phyloP scores from a whole-genome alignment of 2,329 filamentous ascomycete genomes.

The Claviceps sp. region DNA sequence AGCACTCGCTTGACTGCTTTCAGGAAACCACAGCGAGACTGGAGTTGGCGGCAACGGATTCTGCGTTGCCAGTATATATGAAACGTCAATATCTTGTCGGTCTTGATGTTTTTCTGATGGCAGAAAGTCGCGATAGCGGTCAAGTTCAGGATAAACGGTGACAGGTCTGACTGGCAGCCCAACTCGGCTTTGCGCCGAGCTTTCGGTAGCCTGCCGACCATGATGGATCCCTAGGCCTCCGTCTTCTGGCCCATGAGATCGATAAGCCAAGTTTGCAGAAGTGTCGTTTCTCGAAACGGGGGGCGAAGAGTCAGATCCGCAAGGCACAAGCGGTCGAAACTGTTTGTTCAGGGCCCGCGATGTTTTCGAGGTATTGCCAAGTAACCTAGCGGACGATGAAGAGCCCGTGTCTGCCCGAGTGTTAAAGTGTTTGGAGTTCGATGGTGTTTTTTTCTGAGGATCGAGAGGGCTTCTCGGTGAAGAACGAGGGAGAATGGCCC shows the following conservation, averaged over 20 bases:
- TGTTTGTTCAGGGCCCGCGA: background rate
- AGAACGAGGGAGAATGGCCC: conserved; percentile 14
- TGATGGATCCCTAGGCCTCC: conserved; percentile 20
- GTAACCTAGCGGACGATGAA: conserved; percentile 20
- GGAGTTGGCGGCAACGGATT: conserved; percentile 55
- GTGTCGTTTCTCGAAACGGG: conserved; percentile 25
- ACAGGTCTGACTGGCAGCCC: conserved; percentile 31
- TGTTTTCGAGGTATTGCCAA: conserved; percentile 23
- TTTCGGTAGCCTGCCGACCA: conserved; percentile 29
- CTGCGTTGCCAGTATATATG: conserved; percentile 46
- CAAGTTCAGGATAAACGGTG: conserved; percentile 45
- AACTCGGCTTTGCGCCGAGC: conserved; percentile 28
- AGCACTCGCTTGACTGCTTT: conserved; percentile 41
- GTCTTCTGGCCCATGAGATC: conserved; percentile 23
- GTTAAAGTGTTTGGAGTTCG: conserved; percentile 18
- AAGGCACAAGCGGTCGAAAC: background rate
- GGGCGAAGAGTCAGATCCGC: conserved; percentile 27
- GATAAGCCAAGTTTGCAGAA: conserved; percentile 23
- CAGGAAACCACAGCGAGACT: conserved; percentile 38
- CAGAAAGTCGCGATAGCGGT: conserved; percentile 41
- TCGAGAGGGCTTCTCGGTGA: conserved; percentile 15
- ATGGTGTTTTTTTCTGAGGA: conserved; percentile 25
- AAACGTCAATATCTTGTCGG: conserved; percentile 29
- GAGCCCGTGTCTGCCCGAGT: conserved; percentile 19
- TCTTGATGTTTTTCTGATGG: conserved; percentile 22